Conservation (phyloP, 306 rosid species). For the Gastrolobium villosum region DNA sequence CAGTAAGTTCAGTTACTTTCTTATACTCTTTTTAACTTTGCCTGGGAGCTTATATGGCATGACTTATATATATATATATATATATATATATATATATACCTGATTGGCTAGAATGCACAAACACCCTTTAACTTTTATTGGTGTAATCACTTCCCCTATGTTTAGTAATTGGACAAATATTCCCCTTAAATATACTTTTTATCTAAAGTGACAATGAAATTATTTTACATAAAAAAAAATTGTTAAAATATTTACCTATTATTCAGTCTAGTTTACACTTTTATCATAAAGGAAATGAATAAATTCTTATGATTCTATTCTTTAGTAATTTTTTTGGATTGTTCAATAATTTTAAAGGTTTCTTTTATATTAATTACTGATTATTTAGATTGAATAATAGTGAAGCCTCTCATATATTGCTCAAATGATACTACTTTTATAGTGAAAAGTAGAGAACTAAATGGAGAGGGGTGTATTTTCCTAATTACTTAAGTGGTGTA, state of each 20-base stretch:
- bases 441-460: slow-evolving; percentile 7
- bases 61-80: background rate
- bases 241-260: background rate
- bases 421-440: background rate
- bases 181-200: background rate
- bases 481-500: background rate
- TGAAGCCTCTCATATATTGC: background rate
- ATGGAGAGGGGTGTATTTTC: slow-evolving; percentile 3
- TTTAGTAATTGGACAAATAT: too few relatives aligned
- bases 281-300: background rate
- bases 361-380: background rate
- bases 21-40: slow-evolving; percentile 15
- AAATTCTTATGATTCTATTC: background rate
- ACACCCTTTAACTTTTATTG: background rate
- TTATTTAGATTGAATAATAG: slow-evolving; percentile 23
- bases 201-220: slow-evolving; percentile 1
- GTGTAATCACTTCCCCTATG: background rate
- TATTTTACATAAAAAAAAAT: background rate
- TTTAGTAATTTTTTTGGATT: background rate
- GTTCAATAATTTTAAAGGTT: background rate
- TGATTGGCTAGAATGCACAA: background rate
- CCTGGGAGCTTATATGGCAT: slow-evolving; percentile 27
- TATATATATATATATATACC: background rate
- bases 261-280: background rate
- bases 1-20: slow-evolving; percentile 52